Conservation (phyloP, 2,329 filamentous ascomycete species). For the Penicillium sp. region DNA sequence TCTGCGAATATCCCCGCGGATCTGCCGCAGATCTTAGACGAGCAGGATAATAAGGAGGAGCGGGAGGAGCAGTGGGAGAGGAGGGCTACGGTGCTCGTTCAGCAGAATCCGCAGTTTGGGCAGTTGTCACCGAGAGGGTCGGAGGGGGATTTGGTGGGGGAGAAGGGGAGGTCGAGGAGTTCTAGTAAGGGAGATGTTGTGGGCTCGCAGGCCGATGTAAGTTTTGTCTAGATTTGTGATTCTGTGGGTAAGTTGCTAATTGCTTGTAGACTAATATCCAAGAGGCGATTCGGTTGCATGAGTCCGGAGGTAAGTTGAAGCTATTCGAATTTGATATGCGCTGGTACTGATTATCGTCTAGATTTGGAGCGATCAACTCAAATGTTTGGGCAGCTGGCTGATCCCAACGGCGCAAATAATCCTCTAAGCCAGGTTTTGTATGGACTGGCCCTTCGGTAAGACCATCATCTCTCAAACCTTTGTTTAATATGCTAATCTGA, state of each 20-base stretch:
- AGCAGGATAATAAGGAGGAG: constrained; percentile 50
- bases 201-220: constrained; percentile 38
- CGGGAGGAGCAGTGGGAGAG: constrained; percentile 84
- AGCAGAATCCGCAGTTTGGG: constrained; percentile 49
- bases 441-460: constrained; percentile 80
- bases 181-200: constrained; percentile 32
- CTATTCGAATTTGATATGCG: not conserved
- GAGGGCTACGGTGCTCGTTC: constrained; percentile 83
- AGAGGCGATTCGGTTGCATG: constrained; percentile 91
- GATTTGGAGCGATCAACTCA: constrained; percentile 75
- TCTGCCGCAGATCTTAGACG: constrained; percentile 68
- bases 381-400: constrained; percentile 80
- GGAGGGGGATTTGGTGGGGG: constrained; percentile 10
- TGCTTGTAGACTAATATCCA: constrained; percentile 66
- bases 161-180: constrained; percentile 28
- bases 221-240: constrained; percentile 6
- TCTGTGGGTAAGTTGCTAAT: not conserved
- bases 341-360: constrained; percentile 22
- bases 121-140: constrained; percentile 16
- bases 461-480: not conserved
- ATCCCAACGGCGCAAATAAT: constrained; percentile 82
- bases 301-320: constrained; percentile 60
- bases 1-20: constrained; percentile 73
- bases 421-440: constrained; percentile 94
- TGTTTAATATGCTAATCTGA: constrained; percentile 17